Percentiles rank a stretch among this genome's conserved stretches.
Conservation (phyloP, 1,284 basidiomycete species). For the Fomitiporia mediterranea region DNA sequence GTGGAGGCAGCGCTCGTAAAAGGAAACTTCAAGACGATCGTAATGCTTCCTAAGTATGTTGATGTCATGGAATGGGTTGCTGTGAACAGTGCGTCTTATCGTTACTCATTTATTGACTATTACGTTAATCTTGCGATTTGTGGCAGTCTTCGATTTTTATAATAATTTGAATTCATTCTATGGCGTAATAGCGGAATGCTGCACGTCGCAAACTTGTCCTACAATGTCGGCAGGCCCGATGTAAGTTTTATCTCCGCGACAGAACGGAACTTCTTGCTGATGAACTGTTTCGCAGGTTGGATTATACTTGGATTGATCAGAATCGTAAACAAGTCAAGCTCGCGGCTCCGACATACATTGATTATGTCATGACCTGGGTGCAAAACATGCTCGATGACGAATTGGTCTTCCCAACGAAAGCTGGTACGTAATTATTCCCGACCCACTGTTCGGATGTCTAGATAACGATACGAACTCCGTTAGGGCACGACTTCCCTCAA, state of each 20-base stretch:
- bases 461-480: not conserved
- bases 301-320: conserved; percentile 98
- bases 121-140: not conserved
- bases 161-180: conserved; percentile 98
- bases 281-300: conserved; percentile 66
- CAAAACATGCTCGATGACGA: conserved; percentile 94
- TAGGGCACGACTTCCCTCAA: conserved; percentile 88
- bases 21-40: conserved; percentile 98
- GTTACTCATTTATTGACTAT: not conserved
- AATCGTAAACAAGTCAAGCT: conserved; percentile 91
- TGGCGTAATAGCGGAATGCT: conserved; percentile 92
- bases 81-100: conserved; percentile 73
- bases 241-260: conserved; percentile 50
- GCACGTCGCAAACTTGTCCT: conserved; percentile 85
- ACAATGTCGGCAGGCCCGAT: conserved; percentile 90
- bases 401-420: conserved; percentile 91
- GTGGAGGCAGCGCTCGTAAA: conserved; percentile 96
- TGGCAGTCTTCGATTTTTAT: conserved; percentile 88
- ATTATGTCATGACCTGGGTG: conserved; percentile 99
- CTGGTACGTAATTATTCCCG: conserved; percentile 56
- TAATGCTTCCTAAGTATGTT: conserved; percentile 94
- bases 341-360: conserved; percentile 95
- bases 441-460: not conserved
- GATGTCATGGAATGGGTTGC: conserved; percentile 99
- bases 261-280: too few relatives aligned